Percentiles rank a stretch among this genome's conserved stretches.
Evolutionary conservation across 352 stramenopile species (phyloP).

Genomic region (Salisapilia sapeloensis): DNA sequence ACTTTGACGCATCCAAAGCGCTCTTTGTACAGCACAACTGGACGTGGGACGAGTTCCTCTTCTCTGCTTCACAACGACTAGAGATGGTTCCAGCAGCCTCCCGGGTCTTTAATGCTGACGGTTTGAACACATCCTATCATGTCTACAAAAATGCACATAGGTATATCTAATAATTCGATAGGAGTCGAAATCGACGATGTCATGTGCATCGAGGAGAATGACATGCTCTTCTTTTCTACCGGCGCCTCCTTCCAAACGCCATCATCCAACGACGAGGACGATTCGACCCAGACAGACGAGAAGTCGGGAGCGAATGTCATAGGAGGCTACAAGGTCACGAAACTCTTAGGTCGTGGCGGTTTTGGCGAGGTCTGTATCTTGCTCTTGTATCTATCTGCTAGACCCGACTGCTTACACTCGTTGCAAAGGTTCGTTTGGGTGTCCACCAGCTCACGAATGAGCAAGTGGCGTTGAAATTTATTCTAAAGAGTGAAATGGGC

Average conservation of each 20-base stretch:
- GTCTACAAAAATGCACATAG: background rate
- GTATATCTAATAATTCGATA: too few relatives aligned
- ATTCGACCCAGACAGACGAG: constrained; percentile 14
- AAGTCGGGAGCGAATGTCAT: constrained; percentile 47
- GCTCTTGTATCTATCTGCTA: background rate
- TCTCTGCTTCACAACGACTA: constrained; percentile 55
- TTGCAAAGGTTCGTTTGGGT: constrained; percentile 36
- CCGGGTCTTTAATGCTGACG: constrained; percentile 71
- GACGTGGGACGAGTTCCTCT: constrained; percentile 76
- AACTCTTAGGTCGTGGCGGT: constrained; percentile 53
- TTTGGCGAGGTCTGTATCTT: constrained; percentile 45
- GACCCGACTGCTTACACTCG: too few relatives aligned
- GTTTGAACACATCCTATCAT: constrained; percentile 3
- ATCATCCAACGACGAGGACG: constrained; percentile 23
- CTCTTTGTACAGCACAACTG: constrained; percentile 75
- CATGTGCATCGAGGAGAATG: constrained; percentile 84
- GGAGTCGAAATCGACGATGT: constrained; percentile 77
- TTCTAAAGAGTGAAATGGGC: constrained; percentile 77
- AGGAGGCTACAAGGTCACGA: constrained; percentile 64
- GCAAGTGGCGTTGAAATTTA: constrained; percentile 79
- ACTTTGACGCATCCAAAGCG: constrained; percentile 62
- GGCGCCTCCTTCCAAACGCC: constrained; percentile 63
- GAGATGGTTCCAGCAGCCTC: constrained; percentile 74
- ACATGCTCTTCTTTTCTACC: constrained; percentile 81
- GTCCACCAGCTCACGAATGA: constrained; percentile 76